Conservation (phyloP, 257 asterid genomes). For the Lantana camara region DNA sequence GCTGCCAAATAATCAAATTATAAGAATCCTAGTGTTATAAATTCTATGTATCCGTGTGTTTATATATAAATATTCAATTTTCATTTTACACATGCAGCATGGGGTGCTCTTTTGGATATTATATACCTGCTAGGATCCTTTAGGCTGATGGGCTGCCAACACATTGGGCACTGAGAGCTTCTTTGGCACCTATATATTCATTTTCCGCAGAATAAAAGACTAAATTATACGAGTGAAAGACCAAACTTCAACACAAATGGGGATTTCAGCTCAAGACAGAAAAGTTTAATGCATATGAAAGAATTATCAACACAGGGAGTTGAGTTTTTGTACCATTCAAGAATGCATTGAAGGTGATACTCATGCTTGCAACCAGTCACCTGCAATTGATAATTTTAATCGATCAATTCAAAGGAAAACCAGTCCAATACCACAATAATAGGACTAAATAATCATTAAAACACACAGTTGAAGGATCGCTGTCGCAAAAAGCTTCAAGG, state of each 20-base stretch:
- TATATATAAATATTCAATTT: too few species aligned
- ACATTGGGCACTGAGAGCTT: conserved; percentile 96
- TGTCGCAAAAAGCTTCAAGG: conserved; percentile 76
- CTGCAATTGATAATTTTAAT: conserved; percentile 41
- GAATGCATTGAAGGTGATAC: conserved; percentile 89
- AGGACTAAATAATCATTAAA: not conserved
- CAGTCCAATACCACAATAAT: conserved; percentile 1
- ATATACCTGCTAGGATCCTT: conserved; percentile 75
- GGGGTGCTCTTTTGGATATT: too few species aligned
- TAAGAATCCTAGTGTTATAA: not conserved
- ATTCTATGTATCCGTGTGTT: too few species aligned
- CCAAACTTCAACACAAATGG: too few species aligned
- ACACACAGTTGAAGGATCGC: conserved; percentile 82
- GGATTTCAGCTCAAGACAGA: too few species aligned
- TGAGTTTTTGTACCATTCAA: conserved; percentile 66
- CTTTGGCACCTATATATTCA: conserved; percentile 73
- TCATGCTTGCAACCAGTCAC: conserved; percentile 93
- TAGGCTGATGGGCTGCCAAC: conserved; percentile 83
- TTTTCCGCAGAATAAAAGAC: not conserved
- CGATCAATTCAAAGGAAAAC: conserved; percentile 5
- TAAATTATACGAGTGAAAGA: too few species aligned
- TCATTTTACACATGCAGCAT: too few species aligned
- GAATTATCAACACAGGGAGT: not conserved
- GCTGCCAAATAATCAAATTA: conserved; percentile 36
- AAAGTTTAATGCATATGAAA: too few species aligned